Evolutionary conservation across 2,329 filamentous ascomycete genomes (phyloP).

Genomic region (Neospermospora avenae): DNA sequence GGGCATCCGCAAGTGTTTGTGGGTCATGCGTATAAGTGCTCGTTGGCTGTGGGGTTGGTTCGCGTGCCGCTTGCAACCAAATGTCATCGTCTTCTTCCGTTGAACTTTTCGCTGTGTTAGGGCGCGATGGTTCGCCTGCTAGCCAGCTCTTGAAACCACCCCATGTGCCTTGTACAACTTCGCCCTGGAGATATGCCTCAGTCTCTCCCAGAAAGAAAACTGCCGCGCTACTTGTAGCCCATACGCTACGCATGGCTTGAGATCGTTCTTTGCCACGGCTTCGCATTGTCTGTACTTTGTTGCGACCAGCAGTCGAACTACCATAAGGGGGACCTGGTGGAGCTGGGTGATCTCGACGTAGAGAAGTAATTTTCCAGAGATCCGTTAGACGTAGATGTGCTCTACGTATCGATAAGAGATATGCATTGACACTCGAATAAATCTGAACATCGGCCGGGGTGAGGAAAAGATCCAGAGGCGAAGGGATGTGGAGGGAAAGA

Average conservation of each 20-base stretch:
- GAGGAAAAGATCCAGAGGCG: constrained; percentile 85
- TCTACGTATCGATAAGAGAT: constrained; percentile 79
- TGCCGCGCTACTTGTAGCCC: constrained; percentile 84
- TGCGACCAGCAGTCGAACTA: constrained; percentile 56
- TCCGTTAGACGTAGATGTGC: constrained; percentile 81
- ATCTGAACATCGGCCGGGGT: constrained; percentile 69
- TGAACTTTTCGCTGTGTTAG: constrained; percentile 16
- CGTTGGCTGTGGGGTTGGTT: constrained; percentile 25
- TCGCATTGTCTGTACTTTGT: constrained; percentile 59
- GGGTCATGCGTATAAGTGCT: constrained; percentile 61
- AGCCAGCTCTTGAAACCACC: constrained; percentile 77
- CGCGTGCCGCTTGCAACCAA: constrained; percentile 38
- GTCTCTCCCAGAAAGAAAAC: constrained; percentile 88
- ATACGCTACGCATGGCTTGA: constrained; percentile 72
- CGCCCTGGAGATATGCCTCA: constrained; percentile 83
- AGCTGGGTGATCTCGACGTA: constrained; percentile 73
- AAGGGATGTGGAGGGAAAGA: constrained; percentile 68
- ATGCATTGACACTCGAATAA: constrained; percentile 84
- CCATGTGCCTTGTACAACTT: constrained; percentile 81
- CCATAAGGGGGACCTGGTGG: constrained; percentile 64
- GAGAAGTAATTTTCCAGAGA: constrained; percentile 79
- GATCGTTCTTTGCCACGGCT: constrained; percentile 61
- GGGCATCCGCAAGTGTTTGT: constrained; percentile 76
- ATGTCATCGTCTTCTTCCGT: constrained; percentile 39
- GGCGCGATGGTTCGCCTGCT: constrained; percentile 33